phyloP scores from a whole-genome alignment of 345 rosid species.

The Brassica nigra region DNA sequence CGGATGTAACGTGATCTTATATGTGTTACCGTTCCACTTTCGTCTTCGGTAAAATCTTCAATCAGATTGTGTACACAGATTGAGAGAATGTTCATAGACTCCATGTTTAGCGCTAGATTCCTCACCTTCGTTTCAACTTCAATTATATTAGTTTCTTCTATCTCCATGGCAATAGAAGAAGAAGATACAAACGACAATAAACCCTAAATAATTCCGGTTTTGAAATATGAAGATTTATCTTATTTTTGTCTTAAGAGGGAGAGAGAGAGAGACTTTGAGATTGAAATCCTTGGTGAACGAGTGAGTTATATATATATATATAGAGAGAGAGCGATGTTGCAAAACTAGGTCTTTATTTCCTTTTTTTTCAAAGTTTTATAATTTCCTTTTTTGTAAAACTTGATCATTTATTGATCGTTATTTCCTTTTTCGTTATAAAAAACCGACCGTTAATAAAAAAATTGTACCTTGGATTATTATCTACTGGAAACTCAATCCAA shows the following conservation, averaged over 20 bases:
- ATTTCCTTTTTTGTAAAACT: neutral
- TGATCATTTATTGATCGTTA: neutral
- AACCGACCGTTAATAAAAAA: neutral
- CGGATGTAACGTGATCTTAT: neutral
- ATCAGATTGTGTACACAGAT: neutral
- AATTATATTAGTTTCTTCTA: neutral
- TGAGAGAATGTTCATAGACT: neutral
- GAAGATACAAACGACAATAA: neutral
- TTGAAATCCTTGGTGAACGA: neutral
- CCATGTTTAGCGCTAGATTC: neutral
- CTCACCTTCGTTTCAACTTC: neutral
- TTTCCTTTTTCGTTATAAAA: neutral
- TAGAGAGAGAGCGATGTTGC: neutral
- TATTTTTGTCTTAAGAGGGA: neutral
- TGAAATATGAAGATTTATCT: neutral
- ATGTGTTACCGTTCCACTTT: neutral
- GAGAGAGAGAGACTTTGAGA: neutral
- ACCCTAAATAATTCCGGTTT: neutral
- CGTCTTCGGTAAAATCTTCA: neutral
- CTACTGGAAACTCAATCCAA: neutral
- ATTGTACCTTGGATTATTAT: neutral
- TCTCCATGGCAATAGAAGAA: neutral
- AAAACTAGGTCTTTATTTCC: neutral
- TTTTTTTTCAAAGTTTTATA: neutral
- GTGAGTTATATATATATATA: neutral